Percentiles rank a stretch among this genome's conserved stretches.
phyloP scores from a whole-genome alignment of 208 protist species.

The Trypanosoma lewisi region DNA sequence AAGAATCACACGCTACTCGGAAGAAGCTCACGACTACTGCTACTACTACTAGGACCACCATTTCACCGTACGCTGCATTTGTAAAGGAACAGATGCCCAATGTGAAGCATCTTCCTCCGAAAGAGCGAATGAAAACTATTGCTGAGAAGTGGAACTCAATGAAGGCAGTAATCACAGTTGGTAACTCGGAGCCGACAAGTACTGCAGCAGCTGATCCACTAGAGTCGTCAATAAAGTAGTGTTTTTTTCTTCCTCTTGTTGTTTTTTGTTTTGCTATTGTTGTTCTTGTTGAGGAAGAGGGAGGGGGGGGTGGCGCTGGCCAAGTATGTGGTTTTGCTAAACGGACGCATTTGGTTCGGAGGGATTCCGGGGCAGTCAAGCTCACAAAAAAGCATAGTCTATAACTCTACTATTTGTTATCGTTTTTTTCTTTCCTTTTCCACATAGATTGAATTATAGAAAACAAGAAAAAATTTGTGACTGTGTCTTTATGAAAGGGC shows the following conservation, averaged over 20 bases:
- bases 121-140: constrained; percentile 58
- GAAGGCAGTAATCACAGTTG: constrained; percentile 6
- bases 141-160: constrained; percentile 51
- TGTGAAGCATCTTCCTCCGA: constrained; percentile 37
- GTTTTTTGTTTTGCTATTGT: too few relatives aligned
- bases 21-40: constrained; percentile 22
- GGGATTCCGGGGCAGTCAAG: too few relatives aligned
- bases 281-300: too few relatives aligned
- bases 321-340: too few relatives aligned
- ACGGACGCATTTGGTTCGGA: too few relatives aligned
- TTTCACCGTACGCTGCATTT: constrained; percentile 53
- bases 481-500: too few relatives aligned
- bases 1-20: constrained; percentile 7
- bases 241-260: constrained; percentile 3
- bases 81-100: constrained; percentile 72
- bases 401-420: too few relatives aligned
- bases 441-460: too few relatives aligned
- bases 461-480: too few relatives aligned
- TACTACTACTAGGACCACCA: constrained; percentile 3
- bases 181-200: constrained; percentile 20
- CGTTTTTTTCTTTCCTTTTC: too few relatives aligned
- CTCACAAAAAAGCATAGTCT: too few relatives aligned
- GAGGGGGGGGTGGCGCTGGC: too few relatives aligned
- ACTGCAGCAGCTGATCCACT: background rate
- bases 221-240: background rate